These are phyloP conservation scores for Areca catechu DNA, from an alignment of 176 grass and related monocot species.

Conservation along the genomic window DNA sequence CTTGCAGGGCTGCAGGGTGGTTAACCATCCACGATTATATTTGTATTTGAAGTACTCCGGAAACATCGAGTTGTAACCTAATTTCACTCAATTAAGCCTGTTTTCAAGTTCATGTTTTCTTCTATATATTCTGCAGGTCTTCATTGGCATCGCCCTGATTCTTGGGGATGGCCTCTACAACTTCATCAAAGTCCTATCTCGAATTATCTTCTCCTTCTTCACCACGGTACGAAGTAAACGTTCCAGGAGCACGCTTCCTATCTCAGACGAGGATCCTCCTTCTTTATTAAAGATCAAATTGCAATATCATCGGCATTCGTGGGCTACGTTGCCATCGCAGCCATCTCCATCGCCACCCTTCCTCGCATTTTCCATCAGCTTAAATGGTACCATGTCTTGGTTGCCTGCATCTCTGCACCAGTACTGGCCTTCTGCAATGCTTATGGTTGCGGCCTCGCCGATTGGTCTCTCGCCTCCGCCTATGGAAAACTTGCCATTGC, in stretches of 20 bases:
- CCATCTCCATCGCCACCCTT: too few species aligned
- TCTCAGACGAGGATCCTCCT: conserved; percentile 1
- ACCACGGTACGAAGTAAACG: not conserved
- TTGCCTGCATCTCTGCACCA: too few species aligned
- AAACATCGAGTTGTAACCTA: conserved; percentile 4
- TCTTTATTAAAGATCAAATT: too few species aligned
- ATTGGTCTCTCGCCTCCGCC: not conserved
- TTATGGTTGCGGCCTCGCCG: not conserved
- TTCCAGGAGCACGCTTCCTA: not conserved
- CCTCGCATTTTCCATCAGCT: too few species aligned
- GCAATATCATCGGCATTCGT: too few species aligned
- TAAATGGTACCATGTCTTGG: too few species aligned
- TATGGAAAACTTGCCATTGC: conserved; percentile 16
- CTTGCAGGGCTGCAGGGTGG: too few species aligned
- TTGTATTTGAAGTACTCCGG: too few species aligned
- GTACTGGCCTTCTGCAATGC: too few species aligned
- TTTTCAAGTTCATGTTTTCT: conserved; percentile 4
- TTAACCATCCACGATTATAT: too few species aligned
- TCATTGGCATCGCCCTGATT: conserved; percentile 5
- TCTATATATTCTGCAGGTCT: conserved; percentile 7
- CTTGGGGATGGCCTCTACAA: conserved; percentile 12
- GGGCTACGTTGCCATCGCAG: too few species aligned
- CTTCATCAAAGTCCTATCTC: conserved; percentile 4
- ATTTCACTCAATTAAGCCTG: conserved; percentile 8
- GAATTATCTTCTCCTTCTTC: not conserved